Evolutionary conservation across 2,329 filamentous ascomycete species (phyloP), one percentile per base, ranked within the genome.

Genomic region (Calonectria henricotiae): DNA sequence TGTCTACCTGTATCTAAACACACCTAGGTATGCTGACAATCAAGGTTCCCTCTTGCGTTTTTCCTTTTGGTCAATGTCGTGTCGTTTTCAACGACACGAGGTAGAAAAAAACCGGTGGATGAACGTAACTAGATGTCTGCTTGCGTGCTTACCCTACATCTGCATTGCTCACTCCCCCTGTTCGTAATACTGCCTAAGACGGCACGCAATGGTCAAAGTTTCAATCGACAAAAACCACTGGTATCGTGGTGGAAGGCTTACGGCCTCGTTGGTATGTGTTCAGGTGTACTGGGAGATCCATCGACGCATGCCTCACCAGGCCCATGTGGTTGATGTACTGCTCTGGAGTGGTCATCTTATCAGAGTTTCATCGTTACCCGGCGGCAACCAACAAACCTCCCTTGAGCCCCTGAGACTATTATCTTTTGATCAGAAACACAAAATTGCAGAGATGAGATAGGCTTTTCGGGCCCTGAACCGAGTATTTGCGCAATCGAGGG

Each of bases 401-500:
- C 44, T 41, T 15, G 43, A 49, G 20, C 23, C 51, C 41, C 55
- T 41, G 55, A 49, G 23, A 60, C 25, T 49, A 13, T n/a, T 12
- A 25, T 46, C 17, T 32, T 49, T 30, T 60, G 41, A n/a, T 37
- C n/a, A 11, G 51, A 55, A 55, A 55, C 51, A 30, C 51, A 55
- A 55, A 55, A 25, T 46, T 20, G 5, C 5, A 27, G 30, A 37
- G 20, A 6, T 17, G 37, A 49, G 55, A 61, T 61, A 61, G 41
- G 30, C 35, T 66, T 66, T 49, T 41, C 64, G 54, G 54, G 64
- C 54, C 64, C 64, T 66, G 54, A 47, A 43, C 32, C 41, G 51
- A 58, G 20, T 39, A 41, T 43, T 27, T 51, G 30, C 37, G 65
- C 46, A 43, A 62, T 62, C 35, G 58, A 74, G 64, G 69, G 73